Percentiles rank a stretch among this genome's conserved stretches.
phyloP scores from a whole-genome alignment of 352 stramenopile genomes.

The Phytophthora podocarpi region DNA sequence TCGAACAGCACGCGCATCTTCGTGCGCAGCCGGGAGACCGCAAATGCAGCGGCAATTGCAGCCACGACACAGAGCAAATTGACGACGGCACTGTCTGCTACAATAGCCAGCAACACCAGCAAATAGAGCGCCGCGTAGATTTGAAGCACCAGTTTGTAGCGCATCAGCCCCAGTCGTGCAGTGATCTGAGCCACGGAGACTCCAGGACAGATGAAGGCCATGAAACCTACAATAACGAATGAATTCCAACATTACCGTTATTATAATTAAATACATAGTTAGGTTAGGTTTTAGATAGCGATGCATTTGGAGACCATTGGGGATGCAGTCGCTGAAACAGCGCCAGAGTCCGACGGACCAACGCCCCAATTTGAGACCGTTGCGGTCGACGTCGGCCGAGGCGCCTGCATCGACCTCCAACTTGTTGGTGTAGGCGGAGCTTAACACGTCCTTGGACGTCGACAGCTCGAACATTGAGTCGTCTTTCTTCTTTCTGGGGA shows the following conservation, averaged over 20 bases:
- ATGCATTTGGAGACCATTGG: constrained; percentile 39
- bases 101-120: constrained; percentile 36
- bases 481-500: too few species aligned
- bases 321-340: constrained; percentile 34
- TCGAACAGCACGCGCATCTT: constrained; percentile 51
- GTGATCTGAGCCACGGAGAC: constrained; percentile 41
- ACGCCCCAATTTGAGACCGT: constrained; percentile 26
- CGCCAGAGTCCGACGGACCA: constrained; percentile 30
- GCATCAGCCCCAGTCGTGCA: constrained; percentile 43
- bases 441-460: constrained; percentile 26
- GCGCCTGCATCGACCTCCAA: neutral
- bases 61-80: constrained; percentile 31
- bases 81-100: constrained; percentile 17
- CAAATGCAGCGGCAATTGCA: constrained; percentile 11
- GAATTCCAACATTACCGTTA: too few species aligned
- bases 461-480: constrained; percentile 27
- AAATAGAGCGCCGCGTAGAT: constrained; percentile 40
- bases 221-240: constrained; percentile 31
- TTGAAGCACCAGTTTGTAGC: constrained; percentile 49
- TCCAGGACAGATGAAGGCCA: constrained; percentile 39
- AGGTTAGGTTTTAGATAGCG: too few species aligned
- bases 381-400: constrained; percentile 15
- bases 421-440: constrained; percentile 25
- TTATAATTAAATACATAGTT: too few species aligned
- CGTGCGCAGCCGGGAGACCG: constrained; percentile 33